Evolutionary conservation across 176 grass and related monocot species (phyloP).

Genomic region (Triticum dicoccoides): DNA sequence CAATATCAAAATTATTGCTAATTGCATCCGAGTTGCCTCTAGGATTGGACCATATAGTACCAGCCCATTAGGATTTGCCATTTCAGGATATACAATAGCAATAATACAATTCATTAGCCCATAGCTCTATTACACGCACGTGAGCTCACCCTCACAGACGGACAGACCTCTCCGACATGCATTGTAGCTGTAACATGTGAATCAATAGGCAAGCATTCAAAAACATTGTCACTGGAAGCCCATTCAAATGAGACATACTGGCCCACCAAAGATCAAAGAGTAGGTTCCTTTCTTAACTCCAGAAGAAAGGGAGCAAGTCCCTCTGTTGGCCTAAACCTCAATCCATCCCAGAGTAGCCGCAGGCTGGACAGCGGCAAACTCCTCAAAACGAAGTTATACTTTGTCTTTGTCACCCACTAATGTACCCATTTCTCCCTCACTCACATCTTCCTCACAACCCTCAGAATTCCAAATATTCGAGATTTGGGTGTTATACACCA

Average conservation of each 20-base stretch:
- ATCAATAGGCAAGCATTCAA: conserved; percentile 5
- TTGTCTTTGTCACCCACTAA: too few species aligned
- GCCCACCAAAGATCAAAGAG: not conserved
- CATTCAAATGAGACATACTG: not conserved
- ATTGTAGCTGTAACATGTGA: not conserved
- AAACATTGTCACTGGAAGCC: not conserved
- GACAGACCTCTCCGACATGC: not conserved
- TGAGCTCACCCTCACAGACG: not conserved
- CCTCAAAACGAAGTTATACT: too few species aligned
- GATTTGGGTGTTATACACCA: not conserved
- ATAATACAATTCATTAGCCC: not conserved
- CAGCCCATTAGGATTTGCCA: not conserved
- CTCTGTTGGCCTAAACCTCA: too few species aligned
- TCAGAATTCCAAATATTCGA: not conserved
- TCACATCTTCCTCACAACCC: not conserved
- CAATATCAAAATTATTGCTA: not conserved
- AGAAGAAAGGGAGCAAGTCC: too few species aligned
- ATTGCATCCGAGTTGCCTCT: not conserved
- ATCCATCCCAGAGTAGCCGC: too few species aligned
- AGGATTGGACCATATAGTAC: not conserved
- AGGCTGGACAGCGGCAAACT: too few species aligned
- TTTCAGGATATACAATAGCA: not conserved
- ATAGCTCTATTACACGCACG: not conserved
- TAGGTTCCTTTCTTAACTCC: too few species aligned
- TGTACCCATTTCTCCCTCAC: not conserved